phyloP scores from a whole-genome alignment of 306 rosid species.

The Carpinus viminea region DNA sequence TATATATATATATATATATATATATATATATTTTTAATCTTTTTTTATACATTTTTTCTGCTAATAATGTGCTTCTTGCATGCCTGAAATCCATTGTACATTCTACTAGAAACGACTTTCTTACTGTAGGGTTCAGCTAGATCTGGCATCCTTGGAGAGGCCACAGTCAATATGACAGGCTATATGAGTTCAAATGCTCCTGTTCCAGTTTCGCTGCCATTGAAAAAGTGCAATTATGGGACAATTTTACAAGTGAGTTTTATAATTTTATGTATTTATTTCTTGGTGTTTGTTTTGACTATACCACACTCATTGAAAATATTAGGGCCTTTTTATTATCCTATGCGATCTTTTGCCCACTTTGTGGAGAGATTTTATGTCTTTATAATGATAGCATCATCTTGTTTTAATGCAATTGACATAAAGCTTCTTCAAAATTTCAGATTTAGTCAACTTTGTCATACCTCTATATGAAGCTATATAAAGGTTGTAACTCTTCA shows the following conservation, averaged over 20 bases:
- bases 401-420: not conserved
- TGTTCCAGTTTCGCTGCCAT: slow-evolving; percentile 44
- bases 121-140: slow-evolving; percentile 52
- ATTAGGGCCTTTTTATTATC: not conserved
- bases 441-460: not conserved
- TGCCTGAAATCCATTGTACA: not conserved
- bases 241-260: slow-evolving; percentile 52
- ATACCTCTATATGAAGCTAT: not conserved
- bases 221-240: slow-evolving; percentile 54
- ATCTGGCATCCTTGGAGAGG: slow-evolving; percentile 64
- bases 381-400: not conserved
- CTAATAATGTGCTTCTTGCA: not conserved
- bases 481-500: not conserved
- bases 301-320: not conserved
- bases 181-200: slow-evolving; percentile 47
- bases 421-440: not conserved
- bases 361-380: not conserved
- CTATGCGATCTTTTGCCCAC: not conserved
- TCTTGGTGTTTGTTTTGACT: not conserved
- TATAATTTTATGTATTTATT: not conserved
- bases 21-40: not conserved
- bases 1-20: no score
- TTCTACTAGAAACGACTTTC: not conserved
- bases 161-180: slow-evolving; percentile 43
- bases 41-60: not conserved